phyloP scores from a whole-genome alignment of 1,284 basidiomycete species.

The Dichomitus squalens region DNA sequence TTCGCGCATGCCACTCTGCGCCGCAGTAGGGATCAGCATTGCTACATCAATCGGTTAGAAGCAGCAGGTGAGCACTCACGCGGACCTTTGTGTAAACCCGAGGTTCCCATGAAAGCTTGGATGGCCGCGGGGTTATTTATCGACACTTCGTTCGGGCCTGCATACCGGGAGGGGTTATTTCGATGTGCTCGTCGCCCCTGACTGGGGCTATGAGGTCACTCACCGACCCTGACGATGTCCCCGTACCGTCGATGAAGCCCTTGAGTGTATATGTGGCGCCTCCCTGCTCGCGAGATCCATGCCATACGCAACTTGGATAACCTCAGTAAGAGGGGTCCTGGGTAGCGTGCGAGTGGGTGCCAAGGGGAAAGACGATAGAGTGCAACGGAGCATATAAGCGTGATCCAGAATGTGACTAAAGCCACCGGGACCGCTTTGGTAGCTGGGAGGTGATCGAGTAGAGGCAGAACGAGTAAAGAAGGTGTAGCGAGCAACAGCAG shows the following conservation, averaged over 20 bases:
- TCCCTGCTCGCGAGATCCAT: conserved; percentile 19
- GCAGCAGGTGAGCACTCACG: conserved; percentile 39
- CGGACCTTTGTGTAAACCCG: conserved; percentile 53
- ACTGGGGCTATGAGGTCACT: conserved; percentile 3
- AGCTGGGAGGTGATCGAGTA: conserved; percentile 11
- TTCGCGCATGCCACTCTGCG: conserved; percentile 22
- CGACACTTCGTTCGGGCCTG: conserved; percentile 61
- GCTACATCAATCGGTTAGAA: not conserved
- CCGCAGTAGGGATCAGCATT: conserved; percentile 9
- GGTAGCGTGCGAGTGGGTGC: conserved; percentile 22
- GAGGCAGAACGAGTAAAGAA: conserved; percentile 8
- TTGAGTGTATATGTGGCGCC: conserved; percentile 21
- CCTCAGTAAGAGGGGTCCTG: conserved; percentile 15
- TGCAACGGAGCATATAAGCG: conserved; percentile 12
- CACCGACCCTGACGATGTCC: conserved; percentile 41
- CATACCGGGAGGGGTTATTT: conserved; percentile 5
- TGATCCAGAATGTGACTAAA: conserved; percentile 10
- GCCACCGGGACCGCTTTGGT: conserved; percentile 12
- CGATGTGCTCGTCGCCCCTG: not conserved
- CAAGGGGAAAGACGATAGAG: conserved; percentile 21
- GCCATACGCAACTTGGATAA: conserved; percentile 15
- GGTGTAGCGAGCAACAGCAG: conserved; percentile 14
- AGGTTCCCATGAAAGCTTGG: conserved; percentile 45
- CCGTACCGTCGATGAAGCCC: conserved; percentile 22
- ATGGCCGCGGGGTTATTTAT: conserved; percentile 46